A percentile compares a stretch with the other conserved stretches of the same genome.
These are phyloP conservation scores for Colletotrichum plurivorum DNA, from an alignment of 2,329 filamentous ascomycete species.

Conservation along the genomic window DNA sequence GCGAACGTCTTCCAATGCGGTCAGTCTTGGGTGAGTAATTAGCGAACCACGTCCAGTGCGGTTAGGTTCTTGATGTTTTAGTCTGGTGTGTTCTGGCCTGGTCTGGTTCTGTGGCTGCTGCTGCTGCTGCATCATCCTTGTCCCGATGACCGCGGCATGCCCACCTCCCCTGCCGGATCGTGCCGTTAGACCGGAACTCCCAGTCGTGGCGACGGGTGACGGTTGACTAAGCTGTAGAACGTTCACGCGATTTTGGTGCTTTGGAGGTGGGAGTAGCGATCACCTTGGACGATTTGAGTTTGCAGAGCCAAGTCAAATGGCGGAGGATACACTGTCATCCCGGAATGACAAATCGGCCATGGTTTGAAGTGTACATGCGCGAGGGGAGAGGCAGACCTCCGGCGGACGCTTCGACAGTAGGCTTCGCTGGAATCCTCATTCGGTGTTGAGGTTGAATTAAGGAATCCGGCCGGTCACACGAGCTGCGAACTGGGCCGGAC, in stretches of 20 bases:
- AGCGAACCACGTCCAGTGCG: neutral
- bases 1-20: no score
- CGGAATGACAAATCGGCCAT: neutral
- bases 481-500: neutral
- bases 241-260: no score
- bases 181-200: conserved; percentile 15
- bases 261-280: no score
- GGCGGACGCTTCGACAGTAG: no score
- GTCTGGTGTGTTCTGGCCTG: conserved; percentile 2
- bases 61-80: neutral
- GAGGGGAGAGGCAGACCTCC: neutral
- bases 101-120: conserved; percentile 3
- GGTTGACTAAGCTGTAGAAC: conserved; percentile 24
- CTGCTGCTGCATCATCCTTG: neutral
- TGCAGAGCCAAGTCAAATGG: no score
- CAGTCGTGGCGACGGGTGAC: neutral
- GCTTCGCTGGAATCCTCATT: neutral
- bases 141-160: conserved; percentile 11
- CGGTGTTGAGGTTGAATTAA: neutral
- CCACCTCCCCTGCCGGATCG: conserved; percentile 5
- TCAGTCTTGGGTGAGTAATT: neutral
- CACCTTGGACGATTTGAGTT: no score
- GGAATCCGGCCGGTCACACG: neutral
- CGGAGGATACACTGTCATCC: no score
- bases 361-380: neutral